phyloP scores from a whole-genome alignment of 228 moss, liverwort and hornwort genomes.

The Sphagnum fallax region DNA sequence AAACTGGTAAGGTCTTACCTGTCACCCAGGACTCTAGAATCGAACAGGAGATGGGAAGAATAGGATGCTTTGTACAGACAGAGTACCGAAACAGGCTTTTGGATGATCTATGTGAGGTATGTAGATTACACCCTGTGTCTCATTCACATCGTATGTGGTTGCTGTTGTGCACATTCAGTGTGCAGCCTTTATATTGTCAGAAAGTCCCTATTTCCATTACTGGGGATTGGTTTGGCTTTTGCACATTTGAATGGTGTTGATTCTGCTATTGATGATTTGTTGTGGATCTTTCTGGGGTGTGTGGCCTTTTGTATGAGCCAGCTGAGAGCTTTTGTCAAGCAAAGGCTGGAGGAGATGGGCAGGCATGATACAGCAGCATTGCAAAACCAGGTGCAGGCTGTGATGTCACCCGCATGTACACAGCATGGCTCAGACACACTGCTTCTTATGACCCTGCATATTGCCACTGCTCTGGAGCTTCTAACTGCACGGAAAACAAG shows the following conservation, averaged over 20 bases:
- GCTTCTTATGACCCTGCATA: conserved; percentile 56
- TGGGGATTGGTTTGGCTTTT: too few relatives aligned
- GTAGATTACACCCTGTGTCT: neutral
- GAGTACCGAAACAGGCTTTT: conserved; percentile 74
- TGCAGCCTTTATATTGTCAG: too few relatives aligned
- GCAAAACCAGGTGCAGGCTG: conserved; percentile 94
- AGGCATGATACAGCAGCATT: conserved; percentile 69
- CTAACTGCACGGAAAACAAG: conserved; percentile 77
- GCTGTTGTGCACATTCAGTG: too few relatives aligned
- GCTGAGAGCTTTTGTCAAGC: conserved; percentile 89
- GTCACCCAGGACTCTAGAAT: conserved; percentile 10
- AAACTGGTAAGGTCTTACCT: conserved; percentile 8
- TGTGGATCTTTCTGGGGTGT: neutral
- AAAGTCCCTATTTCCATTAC: too few relatives aligned
- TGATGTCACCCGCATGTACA: conserved; percentile 67
- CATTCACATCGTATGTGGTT: neutral
- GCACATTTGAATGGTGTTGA: neutral
- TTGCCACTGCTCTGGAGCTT: conserved; percentile 52
- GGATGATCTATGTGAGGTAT: conserved; percentile 90
- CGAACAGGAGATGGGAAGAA: conserved; percentile 22
- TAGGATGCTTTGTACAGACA: conserved; percentile 58
- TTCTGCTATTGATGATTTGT: too few relatives aligned
- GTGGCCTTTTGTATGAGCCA: conserved; percentile 11
- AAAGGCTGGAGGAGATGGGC: conserved; percentile 79
- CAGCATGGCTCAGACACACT: conserved; percentile 88